Base-by-base conservation (phyloP, 352 stramenopile genomes). In the Stramenopiles sp. region DNA sequence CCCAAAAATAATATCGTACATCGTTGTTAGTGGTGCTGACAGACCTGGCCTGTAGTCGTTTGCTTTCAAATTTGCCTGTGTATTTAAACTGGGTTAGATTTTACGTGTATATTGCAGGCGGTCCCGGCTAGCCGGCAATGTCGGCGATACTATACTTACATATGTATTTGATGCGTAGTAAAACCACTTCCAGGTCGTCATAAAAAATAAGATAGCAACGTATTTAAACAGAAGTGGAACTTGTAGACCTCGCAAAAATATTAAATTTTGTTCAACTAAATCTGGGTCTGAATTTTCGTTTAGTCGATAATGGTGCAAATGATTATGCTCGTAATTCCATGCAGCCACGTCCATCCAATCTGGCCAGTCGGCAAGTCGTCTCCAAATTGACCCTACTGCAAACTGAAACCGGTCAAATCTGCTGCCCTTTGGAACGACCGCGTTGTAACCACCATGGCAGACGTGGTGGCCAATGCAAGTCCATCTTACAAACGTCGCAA, bases 291-390 rank as follows among this genome's bases (percentile, higher is more conserved):
- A 83, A 44, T 84, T 44, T 80, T 92, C 89, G 29, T 81, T 85
- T 75, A 92, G 83, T 67, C 84, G 86, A 81, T 92, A 92, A 76
- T 92, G 89, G 84, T 92, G 89, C 44, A 87, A 84, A 80, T 89
- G 88, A 84, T 91, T 91, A 81, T 92, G 89, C 83, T 92, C 89
- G 8, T 92, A 84, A 84, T 92, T 92, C 89, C 89, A 92, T 4
- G 89, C 89, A 82, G 91, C 87, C 25, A 87, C 87, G 81, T 89
- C 85, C 87, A 92, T 92, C 87, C 87, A 91, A 83, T 92, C 88
- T 75, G 85, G 86, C 86, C 87, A 90, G 81, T 91, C 87, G 33
- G 85, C 80, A 32, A 27, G 44, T 67, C 84, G 81, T 14, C 82
- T 67, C 7, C 83, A 82, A 85, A 89, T 67, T 29, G 81, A 83